A percentile compares a stretch with the other conserved stretches of the same genome.
These are phyloP conservation scores for Alternaria sp. DNA, from an alignment of 2,329 filamentous ascomycete genomes.

Conservation along the genomic window DNA sequence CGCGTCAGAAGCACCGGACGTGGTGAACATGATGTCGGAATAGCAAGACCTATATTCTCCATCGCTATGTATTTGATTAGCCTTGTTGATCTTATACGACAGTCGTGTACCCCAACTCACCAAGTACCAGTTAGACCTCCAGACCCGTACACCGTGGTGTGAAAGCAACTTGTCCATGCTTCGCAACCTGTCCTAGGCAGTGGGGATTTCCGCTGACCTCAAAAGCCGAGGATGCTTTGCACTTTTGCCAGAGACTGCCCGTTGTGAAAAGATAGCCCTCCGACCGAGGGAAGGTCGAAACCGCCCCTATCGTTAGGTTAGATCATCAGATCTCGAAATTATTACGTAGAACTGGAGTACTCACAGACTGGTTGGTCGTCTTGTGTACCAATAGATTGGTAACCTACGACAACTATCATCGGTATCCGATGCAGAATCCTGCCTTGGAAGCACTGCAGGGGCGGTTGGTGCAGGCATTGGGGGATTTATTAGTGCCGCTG, in stretches of 20 bases:
- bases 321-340: neutral
- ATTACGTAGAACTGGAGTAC: neutral
- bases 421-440: neutral
- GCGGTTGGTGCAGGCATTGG: constrained; percentile 4
- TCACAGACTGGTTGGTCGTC: neutral
- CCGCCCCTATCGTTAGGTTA: neutral
- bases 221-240: constrained; percentile 4
- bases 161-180: constrained; percentile 12
- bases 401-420: neutral
- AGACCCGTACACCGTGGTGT: constrained; percentile 6
- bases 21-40: constrained; percentile 7
- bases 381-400: constrained; percentile 1
- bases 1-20: neutral
- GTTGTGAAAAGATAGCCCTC: constrained; percentile 12
- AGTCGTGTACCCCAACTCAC: neutral
- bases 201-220: neutral
- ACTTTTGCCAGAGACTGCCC: constrained; percentile 8
- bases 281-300: neutral
- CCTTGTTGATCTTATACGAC: neutral
- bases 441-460: constrained; percentile 11
- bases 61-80: neutral
- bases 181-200: neutral
- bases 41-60: constrained; percentile 7
- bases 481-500: constrained; percentile 3
- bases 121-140: constrained; percentile 8